Percentiles rank a stretch among this genome's conserved stretches.
Conservation (phyloP, 805 yeast genomes). For the Clavispora vitiphila region DNA sequence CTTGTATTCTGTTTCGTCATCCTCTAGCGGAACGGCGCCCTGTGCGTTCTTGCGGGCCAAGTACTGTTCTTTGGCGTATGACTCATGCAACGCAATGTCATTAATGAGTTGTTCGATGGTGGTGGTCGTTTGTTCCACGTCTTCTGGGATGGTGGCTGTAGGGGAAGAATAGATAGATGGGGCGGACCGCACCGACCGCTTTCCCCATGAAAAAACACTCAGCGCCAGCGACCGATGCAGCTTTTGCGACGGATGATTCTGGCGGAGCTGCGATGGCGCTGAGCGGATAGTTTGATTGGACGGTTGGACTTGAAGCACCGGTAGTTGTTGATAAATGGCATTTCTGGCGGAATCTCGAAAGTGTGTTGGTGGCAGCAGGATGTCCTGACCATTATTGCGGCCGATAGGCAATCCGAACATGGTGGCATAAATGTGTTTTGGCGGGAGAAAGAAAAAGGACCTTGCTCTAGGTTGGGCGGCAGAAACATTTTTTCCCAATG, state of each 20-base stretch:
- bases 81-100: conserved; percentile 37
- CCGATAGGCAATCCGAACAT: conserved; percentile 16
- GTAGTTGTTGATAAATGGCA: conserved; percentile 40
- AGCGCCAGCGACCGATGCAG: conserved; percentile 34
- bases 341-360: conserved; percentile 40
- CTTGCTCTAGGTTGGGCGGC: not conserved
- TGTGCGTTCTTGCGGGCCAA: conserved; percentile 5
- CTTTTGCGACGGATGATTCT: conserved; percentile 13
- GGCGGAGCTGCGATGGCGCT: conserved; percentile 32
- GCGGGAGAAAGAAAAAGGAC: not conserved
- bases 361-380: conserved; percentile 30
- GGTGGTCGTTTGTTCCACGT: conserved; percentile 36
- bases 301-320: conserved; percentile 21
- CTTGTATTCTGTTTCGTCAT: conserved; percentile 26
- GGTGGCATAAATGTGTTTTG: not conserved
- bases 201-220: conserved; percentile 31
- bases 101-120: conserved; percentile 41
- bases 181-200: conserved; percentile 38
- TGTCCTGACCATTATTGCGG: conserved; percentile 9
- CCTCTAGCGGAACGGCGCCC: conserved; percentile 3
- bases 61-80: conserved; percentile 17
- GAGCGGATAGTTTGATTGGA: conserved; percentile 34
- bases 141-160: conserved; percentile 43
- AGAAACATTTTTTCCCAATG: not conserved
- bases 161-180: conserved; percentile 38